These are phyloP conservation scores for Penicillium fuscoglaucum DNA, from an alignment of 2,329 filamentous ascomycete genomes.

Conservation along the genomic window DNA sequence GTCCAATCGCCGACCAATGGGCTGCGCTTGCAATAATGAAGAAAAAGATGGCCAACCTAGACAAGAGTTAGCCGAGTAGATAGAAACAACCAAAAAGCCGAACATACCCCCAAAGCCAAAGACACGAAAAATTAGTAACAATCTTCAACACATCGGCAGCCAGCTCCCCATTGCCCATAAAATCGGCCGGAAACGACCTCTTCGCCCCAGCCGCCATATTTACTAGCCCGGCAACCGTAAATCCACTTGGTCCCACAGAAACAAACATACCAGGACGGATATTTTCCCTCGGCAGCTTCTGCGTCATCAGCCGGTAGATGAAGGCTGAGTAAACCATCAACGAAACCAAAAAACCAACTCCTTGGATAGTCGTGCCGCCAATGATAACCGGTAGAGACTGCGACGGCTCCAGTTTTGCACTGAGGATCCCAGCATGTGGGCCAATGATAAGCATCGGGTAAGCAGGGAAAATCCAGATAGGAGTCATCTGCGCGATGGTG, in stretches of 20 bases:
- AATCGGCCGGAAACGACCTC: slow-evolving; percentile 50
- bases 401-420: slow-evolving; percentile 46
- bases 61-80: slow-evolving; percentile 13
- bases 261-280: slow-evolving; percentile 84
- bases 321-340: slow-evolving; percentile 84
- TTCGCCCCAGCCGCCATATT: slow-evolving; percentile 57
- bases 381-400: slow-evolving; percentile 58
- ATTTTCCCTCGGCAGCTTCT: slow-evolving; percentile 75
- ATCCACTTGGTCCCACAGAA: slow-evolving; percentile 72
- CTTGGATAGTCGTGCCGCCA: slow-evolving; percentile 61
- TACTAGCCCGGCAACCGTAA: slow-evolving; percentile 63
- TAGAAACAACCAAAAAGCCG: not conserved
- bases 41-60: slow-evolving; percentile 74
- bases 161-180: slow-evolving; percentile 59
- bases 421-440: slow-evolving; percentile 66
- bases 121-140: slow-evolving; percentile 61
- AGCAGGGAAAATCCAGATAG: slow-evolving; percentile 83
- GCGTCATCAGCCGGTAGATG: slow-evolving; percentile 83
- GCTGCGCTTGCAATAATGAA: slow-evolving; percentile 78
- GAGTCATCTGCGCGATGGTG: slow-evolving; percentile 81
- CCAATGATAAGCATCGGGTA: slow-evolving; percentile 78
- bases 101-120: slow-evolving; percentile 73
- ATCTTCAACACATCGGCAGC: slow-evolving; percentile 58
- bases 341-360: slow-evolving; percentile 64
- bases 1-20: slow-evolving; percentile 65